These are phyloP conservation scores for Thecamonas trahens DNA, from an alignment of 78 protist species.

Conservation along the genomic window DNA sequence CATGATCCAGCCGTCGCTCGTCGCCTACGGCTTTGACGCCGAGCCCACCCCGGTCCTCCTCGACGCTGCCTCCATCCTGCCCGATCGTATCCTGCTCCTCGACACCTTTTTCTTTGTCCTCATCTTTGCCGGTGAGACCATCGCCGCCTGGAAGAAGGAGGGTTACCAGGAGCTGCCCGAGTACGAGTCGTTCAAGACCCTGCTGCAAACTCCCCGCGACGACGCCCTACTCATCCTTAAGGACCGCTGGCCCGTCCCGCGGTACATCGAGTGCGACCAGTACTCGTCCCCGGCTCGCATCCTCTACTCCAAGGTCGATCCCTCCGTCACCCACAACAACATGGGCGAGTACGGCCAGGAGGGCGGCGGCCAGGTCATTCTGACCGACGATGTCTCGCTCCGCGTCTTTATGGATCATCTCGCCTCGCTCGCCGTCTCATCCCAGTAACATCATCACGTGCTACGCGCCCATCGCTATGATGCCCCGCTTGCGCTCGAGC, in stretches of 20 bases:
- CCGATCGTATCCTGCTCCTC: conserved; percentile 83
- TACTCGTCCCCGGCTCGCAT: conserved; percentile 79
- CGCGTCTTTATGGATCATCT: conserved; percentile 68
- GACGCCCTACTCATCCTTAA: conserved; percentile 53
- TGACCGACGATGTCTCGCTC: conserved; percentile 77
- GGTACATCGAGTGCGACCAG: conserved; percentile 78
- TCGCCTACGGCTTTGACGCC: conserved; percentile 59
- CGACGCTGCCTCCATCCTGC: conserved; percentile 50
- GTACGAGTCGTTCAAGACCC: conserved; percentile 52
- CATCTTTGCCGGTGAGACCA: conserved; percentile 88
- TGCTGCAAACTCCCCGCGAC: conserved; percentile 67
- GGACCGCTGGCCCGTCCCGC: conserved; percentile 68
- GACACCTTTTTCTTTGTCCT: conserved; percentile 95
- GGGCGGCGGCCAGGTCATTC: conserved; percentile 31
- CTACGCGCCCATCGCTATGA: too few species aligned
- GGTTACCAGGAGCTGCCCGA: conserved; percentile 67
- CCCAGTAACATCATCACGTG: too few species aligned
- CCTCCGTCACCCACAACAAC: conserved; percentile 71
- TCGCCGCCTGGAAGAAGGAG: conserved; percentile 84
- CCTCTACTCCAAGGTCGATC: conserved; percentile 80
- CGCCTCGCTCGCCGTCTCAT: too few species aligned
- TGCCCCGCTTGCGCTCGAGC: too few species aligned
- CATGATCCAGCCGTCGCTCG: conserved; percentile 97
- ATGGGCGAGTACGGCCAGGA: conserved; percentile 1
- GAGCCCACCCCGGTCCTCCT: conserved; percentile 76